Conservation (phyloP, 2,329 filamentous ascomycete species). For the Trichoderma sp. region DNA sequence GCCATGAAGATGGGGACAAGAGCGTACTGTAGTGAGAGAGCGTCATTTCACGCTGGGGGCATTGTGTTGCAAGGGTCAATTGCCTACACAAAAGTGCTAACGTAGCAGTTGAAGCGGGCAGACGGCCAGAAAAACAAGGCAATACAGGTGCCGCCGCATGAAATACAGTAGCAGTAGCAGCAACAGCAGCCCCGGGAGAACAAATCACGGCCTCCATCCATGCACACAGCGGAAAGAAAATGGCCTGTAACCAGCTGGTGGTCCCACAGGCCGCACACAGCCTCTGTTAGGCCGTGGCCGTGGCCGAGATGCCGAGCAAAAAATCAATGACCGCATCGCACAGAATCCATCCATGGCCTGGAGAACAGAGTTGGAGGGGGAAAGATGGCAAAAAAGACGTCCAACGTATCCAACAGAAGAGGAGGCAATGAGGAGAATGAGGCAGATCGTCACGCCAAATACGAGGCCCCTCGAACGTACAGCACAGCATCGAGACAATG, state of each 20-base stretch:
- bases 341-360: neutral
- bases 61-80: neutral
- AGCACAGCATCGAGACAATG: neutral
- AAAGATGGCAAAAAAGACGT: neutral
- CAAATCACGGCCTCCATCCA: neutral
- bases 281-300: slow-evolving; percentile 3
- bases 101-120: neutral
- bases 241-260: neutral
- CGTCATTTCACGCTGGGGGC: neutral
- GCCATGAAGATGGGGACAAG: neutral
- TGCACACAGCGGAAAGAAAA: neutral
- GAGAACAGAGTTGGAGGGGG: neutral
- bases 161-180: neutral
- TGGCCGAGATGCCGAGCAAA: slow-evolving; percentile 7
- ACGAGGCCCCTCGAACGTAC: neutral
- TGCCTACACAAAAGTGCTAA: neutral
- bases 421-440: neutral
- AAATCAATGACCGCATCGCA: slow-evolving; percentile 16
- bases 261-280: slow-evolving; percentile 13
- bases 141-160: neutral
- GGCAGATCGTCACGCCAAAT: neutral
- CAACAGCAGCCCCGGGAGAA: neutral
- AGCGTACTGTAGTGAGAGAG: neutral
- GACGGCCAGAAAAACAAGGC: neutral
- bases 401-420: neutral